Evolutionary conservation across 495 filamentous ascomycete genomes (phyloP).

Genomic region (Coniosporium apollinis): DNA sequence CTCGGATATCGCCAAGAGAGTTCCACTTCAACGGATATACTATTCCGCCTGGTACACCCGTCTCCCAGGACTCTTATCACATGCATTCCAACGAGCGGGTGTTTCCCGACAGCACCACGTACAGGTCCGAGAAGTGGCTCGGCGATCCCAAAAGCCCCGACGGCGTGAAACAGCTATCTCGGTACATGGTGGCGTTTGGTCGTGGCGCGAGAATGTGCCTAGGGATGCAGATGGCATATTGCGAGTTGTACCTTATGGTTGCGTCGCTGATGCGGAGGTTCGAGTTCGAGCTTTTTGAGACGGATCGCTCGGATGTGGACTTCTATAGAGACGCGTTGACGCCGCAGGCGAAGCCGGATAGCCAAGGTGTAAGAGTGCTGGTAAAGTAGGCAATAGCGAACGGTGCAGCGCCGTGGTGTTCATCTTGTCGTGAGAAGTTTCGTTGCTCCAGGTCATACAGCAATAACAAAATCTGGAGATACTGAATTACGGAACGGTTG

Average conservation of each 20-base stretch:
- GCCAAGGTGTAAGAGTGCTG: too few species aligned
- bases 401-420: too few species aligned
- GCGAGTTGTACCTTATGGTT: slow-evolving; percentile 26
- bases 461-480: too few species aligned
- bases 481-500: too few species aligned
- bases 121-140: slow-evolving; percentile 7
- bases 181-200: slow-evolving; percentile 11
- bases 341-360: too few species aligned
- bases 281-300: slow-evolving; percentile 26
- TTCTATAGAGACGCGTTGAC: too few species aligned
- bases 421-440: too few species aligned
- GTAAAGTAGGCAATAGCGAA: too few species aligned
- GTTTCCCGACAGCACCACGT: slow-evolving; percentile 4
- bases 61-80: background rate
- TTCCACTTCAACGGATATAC: slow-evolving; percentile 10
- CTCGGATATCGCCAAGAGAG: slow-evolving; percentile 13
- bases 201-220: slow-evolving; percentile 11
- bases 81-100: slow-evolving; percentile 4
- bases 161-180: slow-evolving; percentile 8
- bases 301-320: slow-evolving; percentile 20
- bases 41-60: slow-evolving; percentile 7
- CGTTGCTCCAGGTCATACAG: too few species aligned
- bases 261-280: slow-evolving; percentile 24
- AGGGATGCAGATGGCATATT: slow-evolving; percentile 25
- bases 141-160: background rate